phyloP scores from a whole-genome alignment of 2,329 filamentous ascomycete genomes.

The Cladorrhinum sp. region DNA sequence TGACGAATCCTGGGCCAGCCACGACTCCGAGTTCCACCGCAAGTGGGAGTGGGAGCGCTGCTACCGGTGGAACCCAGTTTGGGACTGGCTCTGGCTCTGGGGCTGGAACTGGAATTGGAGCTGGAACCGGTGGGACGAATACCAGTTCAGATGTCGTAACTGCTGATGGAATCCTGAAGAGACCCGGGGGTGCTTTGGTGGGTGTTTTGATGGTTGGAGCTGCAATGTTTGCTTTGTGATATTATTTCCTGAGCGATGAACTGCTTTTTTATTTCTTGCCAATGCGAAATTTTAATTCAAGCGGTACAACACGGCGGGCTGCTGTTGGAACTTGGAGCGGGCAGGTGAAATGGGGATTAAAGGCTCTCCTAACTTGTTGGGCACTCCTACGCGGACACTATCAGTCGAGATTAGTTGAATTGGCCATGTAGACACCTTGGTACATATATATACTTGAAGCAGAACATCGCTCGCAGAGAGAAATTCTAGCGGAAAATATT shows the following conservation, averaged over 20 bases:
- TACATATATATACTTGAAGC: too few species aligned
- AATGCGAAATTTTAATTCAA: too few species aligned
- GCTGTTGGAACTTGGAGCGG: too few species aligned
- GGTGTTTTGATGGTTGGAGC: constrained; percentile 5
- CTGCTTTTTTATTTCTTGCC: not conserved
- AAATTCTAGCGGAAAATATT: too few species aligned
- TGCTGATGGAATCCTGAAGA: not conserved
- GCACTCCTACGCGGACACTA: too few species aligned
- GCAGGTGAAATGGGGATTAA: too few species aligned
- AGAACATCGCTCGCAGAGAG: too few species aligned
- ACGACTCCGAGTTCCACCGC: not conserved
- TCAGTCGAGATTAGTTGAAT: too few species aligned
- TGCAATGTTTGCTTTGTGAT: constrained; percentile 13
- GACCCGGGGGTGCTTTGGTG: constrained; percentile 1
- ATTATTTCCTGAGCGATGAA: not conserved
- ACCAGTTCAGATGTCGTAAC: not conserved
- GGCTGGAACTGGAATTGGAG: not conserved
- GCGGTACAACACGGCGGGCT: too few species aligned
- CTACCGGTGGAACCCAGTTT: not conserved
- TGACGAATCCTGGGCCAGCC: constrained; percentile 36
- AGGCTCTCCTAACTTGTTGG: too few species aligned
- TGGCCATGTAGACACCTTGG: too few species aligned
- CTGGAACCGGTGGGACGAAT: not conserved
- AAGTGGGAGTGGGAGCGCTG: not conserved
- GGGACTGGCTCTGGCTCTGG: not conserved